Percentiles rank a stretch among this genome's conserved stretches.
Conservation (phyloP, 768 basidiomycete genomes). For the Macrolepiota fuliginosa region DNA sequence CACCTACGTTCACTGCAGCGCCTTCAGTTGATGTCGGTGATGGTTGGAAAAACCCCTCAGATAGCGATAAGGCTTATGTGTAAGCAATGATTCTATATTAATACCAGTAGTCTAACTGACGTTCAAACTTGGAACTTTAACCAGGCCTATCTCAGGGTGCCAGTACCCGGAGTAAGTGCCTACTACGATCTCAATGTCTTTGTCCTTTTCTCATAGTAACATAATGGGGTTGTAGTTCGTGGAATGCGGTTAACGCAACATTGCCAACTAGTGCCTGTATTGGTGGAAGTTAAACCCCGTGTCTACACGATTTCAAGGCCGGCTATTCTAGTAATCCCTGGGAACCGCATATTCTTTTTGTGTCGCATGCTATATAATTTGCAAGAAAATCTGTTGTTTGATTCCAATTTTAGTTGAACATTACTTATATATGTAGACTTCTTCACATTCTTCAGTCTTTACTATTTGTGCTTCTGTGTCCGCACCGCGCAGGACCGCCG, state of each 20-base stretch:
- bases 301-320: neutral
- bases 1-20: constrained; percentile 60
- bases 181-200: constrained; percentile 4
- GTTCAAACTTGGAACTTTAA: neutral
- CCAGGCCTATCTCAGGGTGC: constrained; percentile 57
- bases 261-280: constrained; percentile 46
- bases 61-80: constrained; percentile 59
- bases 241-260: constrained; percentile 51
- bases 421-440: neutral
- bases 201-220: neutral
- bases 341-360: neutral
- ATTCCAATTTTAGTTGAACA: neutral
- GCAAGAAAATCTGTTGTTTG: neutral
- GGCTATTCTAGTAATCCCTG: neutral
- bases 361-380: neutral
- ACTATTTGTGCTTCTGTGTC: neutral
- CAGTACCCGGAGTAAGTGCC: constrained; percentile 52
- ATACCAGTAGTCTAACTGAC: constrained; percentile 9
- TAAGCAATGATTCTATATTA: constrained; percentile 21
- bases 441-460: neutral
- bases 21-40: constrained; percentile 54
- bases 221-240: constrained; percentile 38
- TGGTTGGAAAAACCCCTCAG: constrained; percentile 76
- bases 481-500: too few species aligned
- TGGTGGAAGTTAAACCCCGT: constrained; percentile 15